phyloP scores from a whole-genome alignment of 176 grass and related monocot genomes.

The Raddia guianensis region DNA sequence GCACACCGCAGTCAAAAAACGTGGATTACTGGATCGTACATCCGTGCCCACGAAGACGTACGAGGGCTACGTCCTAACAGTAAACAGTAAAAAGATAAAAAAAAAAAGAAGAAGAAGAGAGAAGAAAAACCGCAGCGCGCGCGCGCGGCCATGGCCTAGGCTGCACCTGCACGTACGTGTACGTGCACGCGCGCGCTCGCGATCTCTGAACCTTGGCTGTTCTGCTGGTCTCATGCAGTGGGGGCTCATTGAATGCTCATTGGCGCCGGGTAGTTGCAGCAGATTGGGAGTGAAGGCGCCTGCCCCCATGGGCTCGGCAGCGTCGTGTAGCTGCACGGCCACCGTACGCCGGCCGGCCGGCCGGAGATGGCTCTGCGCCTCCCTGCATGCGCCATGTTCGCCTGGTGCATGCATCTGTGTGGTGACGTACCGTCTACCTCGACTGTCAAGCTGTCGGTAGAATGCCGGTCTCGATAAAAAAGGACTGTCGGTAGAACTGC shows the following conservation, averaged over 20 bases:
- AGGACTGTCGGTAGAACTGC: not conserved
- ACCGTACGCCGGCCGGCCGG: not conserved
- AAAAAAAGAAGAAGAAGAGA: too few species aligned
- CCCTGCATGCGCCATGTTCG: slow-evolving; percentile 19
- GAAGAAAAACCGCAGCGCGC: too few species aligned
- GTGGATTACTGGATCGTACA: too few species aligned
- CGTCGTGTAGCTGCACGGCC: not conserved
- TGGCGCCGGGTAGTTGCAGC: slow-evolving; percentile 28
- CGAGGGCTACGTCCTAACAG: too few species aligned
- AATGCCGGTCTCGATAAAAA: not conserved
- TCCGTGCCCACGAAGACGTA: too few species aligned
- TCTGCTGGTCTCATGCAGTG: not conserved
- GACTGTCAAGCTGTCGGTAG: not conserved
- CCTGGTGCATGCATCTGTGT: slow-evolving; percentile 6
- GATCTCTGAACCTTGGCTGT: not conserved
- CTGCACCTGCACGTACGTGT: too few species aligned
- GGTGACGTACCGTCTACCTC: not conserved
- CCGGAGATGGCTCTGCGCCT: not conserved
- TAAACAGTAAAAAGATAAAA: too few species aligned
- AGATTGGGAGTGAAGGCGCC: slow-evolving; percentile 39
- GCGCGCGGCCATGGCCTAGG: not conserved
- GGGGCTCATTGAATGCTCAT: slow-evolving; percentile 30
- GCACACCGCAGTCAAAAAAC: too few species aligned
- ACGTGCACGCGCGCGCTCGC: too few species aligned
- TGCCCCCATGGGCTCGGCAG: not conserved